Evolutionary conservation across 2,329 filamentous ascomycete genomes (phyloP), one percentile per base, ranked within the genome.

Genomic region (Calonectria fujianensis): DNA sequence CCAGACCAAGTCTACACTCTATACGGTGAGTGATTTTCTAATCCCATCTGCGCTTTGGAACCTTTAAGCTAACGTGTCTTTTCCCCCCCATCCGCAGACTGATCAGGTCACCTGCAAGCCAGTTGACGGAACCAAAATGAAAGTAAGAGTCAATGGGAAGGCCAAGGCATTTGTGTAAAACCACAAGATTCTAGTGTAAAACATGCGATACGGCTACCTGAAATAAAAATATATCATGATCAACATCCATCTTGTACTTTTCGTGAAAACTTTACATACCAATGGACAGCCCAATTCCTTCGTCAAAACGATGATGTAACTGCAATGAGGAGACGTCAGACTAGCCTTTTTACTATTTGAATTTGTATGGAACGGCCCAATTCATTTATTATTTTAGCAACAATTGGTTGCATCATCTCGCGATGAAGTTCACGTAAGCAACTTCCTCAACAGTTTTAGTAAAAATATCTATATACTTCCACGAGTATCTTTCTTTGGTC

Each of bases 21-120:
- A 63, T 31, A 63, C 57, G 7, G 57, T 63, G 9, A 41, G 57
- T 41, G 37, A 24, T 16, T 2, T 11, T 11, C 24, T 5, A 4
- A 59, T 20, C 3, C 11, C 1, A 6, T 20, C 8, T 4, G 1
- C 1, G 10, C 3, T 41, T 20, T 35, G 14, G 9, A 10, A 13
- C 39, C 2, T 8, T 24, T 41, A 20, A 39, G 24, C 57, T 63
- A 41, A 63, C 14, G 2, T 14, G n/a, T 8, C 11, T 20, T 16
- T 29, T 16, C 37, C 8, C 27, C 8, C 27, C n/a, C 20, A 16
- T 27, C 10, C 11, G 20, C n/a, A 63, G 57, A 63, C 57, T 11
- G 57, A 63, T 31, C 57, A 63, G 16, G 57, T 63, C 16, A 63
- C 57, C 24, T 63, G 57, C 24, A 63, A 63, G 24, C 57, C 57